A percentile compares a stretch with the other conserved stretches of the same genome.
phyloP scores from a whole-genome alignment of 1,284 basidiomycete genomes.

The Ganoderma meredithae region DNA sequence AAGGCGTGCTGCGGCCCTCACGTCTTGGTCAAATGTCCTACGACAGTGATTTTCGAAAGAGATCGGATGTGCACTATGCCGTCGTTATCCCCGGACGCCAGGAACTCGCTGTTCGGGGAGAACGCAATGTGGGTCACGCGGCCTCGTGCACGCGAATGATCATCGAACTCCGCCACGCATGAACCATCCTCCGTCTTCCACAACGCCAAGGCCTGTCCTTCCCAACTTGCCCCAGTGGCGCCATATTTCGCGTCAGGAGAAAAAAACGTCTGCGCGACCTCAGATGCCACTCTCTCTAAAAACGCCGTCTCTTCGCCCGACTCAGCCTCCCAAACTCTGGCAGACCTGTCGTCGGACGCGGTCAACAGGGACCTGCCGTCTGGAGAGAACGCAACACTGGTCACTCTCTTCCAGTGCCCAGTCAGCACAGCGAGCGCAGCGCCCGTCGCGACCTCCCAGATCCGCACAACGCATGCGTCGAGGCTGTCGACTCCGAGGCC shows the following conservation, averaged over 20 bases:
- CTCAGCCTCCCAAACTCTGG: neutral
- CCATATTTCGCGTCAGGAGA: neutral
- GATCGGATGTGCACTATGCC: neutral
- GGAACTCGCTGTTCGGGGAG: neutral
- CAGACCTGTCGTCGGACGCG: neutral
- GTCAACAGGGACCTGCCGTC: neutral
- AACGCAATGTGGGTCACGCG: neutral
- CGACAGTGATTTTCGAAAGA: neutral
- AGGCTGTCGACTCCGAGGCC: no score
- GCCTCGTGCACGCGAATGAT: neutral
- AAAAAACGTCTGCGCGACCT: neutral
- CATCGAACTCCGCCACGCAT: neutral
- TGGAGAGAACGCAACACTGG: no score
- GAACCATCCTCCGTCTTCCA: neutral
- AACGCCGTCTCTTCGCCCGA: neutral
- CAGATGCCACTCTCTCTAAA: neutral
- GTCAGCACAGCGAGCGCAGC: no score
- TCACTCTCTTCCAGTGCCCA: no score
- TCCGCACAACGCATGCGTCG: no score
- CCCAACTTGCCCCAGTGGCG: neutral
- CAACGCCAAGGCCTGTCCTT: neutral
- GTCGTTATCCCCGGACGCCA: neutral
- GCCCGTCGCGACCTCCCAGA: no score
- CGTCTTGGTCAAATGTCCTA: no score
- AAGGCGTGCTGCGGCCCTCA: neutral